Base-by-base conservation (phyloP, 768 basidiomycete genomes). In the Roridomyces roridus region DNA sequence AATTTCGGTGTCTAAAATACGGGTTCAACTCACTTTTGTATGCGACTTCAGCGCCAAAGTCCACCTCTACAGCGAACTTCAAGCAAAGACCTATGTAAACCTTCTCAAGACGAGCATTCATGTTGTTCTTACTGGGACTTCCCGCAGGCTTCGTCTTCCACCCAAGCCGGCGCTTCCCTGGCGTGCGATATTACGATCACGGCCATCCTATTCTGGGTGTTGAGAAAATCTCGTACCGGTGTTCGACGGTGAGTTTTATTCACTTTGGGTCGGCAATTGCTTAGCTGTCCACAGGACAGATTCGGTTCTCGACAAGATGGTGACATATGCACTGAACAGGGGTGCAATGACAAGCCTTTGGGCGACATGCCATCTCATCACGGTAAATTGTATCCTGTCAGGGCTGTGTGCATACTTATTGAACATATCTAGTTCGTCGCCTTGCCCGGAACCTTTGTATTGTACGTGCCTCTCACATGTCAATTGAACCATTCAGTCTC, bases 371-470 rank as follows among this genome's bases (percentile, higher is more conserved):
- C 51, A 53, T 4, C 51, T 53, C 51, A 53, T 53, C 5, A 45
- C 36, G 14, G 51, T 53, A 26, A n/a, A 2, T 46, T 14, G 29
- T 21, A 14, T 21, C 18, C 18, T 12, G 18, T 5, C 18, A 10
- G 29, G 28, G 15, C 42, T 26, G 11, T 5, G 28, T 26, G 12
- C 11, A 26, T n/a, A n/a, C n/a, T 7, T 31, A 14, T 31, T 31
- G 29, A 31, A 31, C 29, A 31, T 31, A 6, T 37, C 12, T 35
- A 53, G 51, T 53, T 46, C 14, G 25, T 53, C 3, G 51, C 7
- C n/a, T 45, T 53, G 51, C 51, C 43, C 12, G 43, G 36, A 6
- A 45, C 42, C 3, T 53, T 53, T 45, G 51, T 53, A 4, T 53
- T 53, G 51, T 53, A n/a, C 12, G 51, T 46, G 14, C 29, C 29